These are phyloP conservation scores for Stagonosporopsis chrysanthemi DNA, from an alignment of 2,329 filamentous ascomycete species.

Conservation along the genomic window DNA sequence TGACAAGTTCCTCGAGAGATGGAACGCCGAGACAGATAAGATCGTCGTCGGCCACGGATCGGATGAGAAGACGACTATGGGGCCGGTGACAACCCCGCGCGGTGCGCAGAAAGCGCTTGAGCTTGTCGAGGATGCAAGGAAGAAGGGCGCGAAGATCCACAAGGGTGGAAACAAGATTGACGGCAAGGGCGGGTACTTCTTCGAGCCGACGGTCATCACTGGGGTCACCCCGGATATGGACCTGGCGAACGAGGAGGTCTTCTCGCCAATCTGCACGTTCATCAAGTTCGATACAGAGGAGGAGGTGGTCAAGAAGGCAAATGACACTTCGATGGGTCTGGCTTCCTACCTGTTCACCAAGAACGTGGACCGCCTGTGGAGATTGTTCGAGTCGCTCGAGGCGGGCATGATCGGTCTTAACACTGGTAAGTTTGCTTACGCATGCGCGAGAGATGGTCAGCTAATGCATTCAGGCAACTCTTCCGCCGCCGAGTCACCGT, in stretches of 20 bases:
- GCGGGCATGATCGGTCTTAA: constrained; percentile 75
- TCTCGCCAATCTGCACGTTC: constrained; percentile 69
- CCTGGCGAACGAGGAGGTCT: constrained; percentile 66
- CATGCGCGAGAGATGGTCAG: not conserved
- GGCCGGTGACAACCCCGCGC: constrained; percentile 65
- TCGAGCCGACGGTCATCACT: constrained; percentile 71
- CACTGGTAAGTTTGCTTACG: constrained; percentile 53
- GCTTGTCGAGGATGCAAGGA: constrained; percentile 70
- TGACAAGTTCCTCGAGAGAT: constrained; percentile 63
- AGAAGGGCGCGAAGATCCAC: constrained; percentile 68
- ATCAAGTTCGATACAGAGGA: constrained; percentile 72
- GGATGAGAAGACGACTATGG: constrained; percentile 64
- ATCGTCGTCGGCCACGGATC: constrained; percentile 70
- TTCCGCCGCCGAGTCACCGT: constrained; percentile 71
- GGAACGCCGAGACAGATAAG: constrained; percentile 61
- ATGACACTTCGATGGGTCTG: constrained; percentile 69
- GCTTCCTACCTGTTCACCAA: constrained; percentile 74
- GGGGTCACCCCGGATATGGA: constrained; percentile 67
- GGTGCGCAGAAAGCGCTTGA: constrained; percentile 63
- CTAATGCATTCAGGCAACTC: constrained; percentile 58
- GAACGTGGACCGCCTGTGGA: constrained; percentile 70
- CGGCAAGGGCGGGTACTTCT: constrained; percentile 68
- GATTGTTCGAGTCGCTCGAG: constrained; percentile 71
- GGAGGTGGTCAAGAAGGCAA: constrained; percentile 66
- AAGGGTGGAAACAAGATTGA: constrained; percentile 64